A percentile compares a stretch with the other conserved stretches of the same genome.
These are phyloP conservation scores for Irpex lacteus DNA, from an alignment of 1,284 basidiomycete species.

Conservation along the genomic window DNA sequence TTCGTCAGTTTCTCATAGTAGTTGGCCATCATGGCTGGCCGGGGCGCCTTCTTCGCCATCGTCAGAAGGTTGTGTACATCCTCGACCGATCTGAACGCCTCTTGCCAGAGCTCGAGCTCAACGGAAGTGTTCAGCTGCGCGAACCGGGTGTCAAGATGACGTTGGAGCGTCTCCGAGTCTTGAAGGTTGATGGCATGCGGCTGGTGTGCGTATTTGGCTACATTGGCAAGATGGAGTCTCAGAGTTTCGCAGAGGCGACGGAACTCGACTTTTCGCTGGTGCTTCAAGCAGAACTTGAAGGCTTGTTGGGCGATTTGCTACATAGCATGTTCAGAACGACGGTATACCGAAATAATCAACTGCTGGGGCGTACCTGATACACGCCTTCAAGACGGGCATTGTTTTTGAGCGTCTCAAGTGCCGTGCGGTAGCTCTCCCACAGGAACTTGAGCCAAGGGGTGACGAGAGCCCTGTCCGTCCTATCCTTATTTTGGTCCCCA, in stretches of 20 bases:
- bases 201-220: slow-evolving; percentile 95
- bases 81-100: slow-evolving; percentile 97
- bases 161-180: slow-evolving; percentile 94
- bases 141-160: slow-evolving; percentile 97
- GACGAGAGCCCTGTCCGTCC: slow-evolving; percentile 93
- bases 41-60: slow-evolving; percentile 89
- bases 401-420: slow-evolving; percentile 95
- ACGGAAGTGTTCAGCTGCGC: slow-evolving; percentile 98
- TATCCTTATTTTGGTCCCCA: slow-evolving; percentile 91
- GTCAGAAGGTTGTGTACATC: slow-evolving; percentile 97
- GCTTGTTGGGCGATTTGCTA: slow-evolving; percentile 96
- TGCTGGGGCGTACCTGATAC: slow-evolving; percentile 73
- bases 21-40: slow-evolving; percentile 97
- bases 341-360: background rate
- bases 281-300: slow-evolving; percentile 94
- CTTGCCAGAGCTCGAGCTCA: slow-evolving; percentile 98
- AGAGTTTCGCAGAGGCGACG: slow-evolving; percentile 96
- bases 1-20: slow-evolving; percentile 98
- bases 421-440: slow-evolving; percentile 98
- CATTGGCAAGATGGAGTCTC: slow-evolving; percentile 92
- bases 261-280: slow-evolving; percentile 97
- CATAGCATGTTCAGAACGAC: slow-evolving; percentile 8
- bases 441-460: slow-evolving; percentile 98
- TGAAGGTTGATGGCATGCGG: slow-evolving; percentile 97
- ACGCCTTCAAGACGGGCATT: slow-evolving; percentile 92